These are phyloP conservation scores for Sonneratia alba DNA, from an alignment of 345 rosid genomes.

Conservation along the genomic window DNA sequence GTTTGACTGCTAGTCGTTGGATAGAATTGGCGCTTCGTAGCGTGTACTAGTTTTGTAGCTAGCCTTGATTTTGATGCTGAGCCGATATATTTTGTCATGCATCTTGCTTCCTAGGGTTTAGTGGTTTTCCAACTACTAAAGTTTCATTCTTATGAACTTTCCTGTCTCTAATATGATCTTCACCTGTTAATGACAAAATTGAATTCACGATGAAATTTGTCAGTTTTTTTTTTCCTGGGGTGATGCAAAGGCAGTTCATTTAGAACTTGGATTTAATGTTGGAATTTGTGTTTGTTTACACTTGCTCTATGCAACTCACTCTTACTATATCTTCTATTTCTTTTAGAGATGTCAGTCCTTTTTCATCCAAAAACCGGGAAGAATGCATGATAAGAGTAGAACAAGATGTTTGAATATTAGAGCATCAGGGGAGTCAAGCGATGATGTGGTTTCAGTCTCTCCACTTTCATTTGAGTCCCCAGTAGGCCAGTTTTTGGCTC, in stretches of 20 bases:
- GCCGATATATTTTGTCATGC: neutral
- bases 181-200: neutral
- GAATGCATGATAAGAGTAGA: constrained; percentile 24
- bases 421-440: constrained; percentile 48
- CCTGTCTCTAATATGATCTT: neutral
- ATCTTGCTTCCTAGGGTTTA: neutral
- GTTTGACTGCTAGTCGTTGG: neutral
- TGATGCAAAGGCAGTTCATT: neutral
- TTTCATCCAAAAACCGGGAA: constrained; percentile 40
- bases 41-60: neutral
- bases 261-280: neutral
- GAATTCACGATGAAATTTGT: neutral
- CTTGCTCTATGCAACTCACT: neutral
- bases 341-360: constrained; percentile 44
- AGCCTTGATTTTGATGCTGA: neutral
- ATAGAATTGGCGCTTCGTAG: neutral
- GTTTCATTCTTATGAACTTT: neutral
- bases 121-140: too few species aligned
- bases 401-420: constrained; percentile 39
- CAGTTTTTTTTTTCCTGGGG: neutral
- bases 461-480: constrained; percentile 77
- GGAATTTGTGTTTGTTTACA: neutral
- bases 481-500: constrained; percentile 68
- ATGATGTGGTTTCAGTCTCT: constrained; percentile 43
- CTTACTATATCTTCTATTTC: constrained; percentile 10